Conservation (phyloP, 2,329 filamentous ascomycete genomes). For the Lachnellula arida region DNA sequence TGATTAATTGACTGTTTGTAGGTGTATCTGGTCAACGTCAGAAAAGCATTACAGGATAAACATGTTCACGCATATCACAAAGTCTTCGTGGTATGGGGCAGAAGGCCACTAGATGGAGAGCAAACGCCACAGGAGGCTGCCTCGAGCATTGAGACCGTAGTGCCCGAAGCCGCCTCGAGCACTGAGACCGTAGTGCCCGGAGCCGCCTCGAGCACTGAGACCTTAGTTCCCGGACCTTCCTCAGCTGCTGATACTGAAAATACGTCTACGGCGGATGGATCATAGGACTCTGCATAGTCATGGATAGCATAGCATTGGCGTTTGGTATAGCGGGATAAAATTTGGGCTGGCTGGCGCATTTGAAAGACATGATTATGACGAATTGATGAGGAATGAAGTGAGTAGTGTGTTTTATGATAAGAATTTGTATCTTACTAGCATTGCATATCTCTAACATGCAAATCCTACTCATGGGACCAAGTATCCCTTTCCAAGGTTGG, state of each 20-base stretch:
- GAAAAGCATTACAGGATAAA: conserved; percentile 24
- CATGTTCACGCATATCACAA: conserved; percentile 28
- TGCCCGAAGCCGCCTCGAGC: no score
- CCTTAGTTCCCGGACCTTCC: neutral
- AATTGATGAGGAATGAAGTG: neutral
- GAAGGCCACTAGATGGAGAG: conserved; percentile 17
- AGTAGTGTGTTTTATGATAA: neutral
- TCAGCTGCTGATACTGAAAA: neutral
- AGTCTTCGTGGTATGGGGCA: conserved; percentile 28
- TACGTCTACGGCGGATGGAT: neutral
- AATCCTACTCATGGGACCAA: no score
- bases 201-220: no score
- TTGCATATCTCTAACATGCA: no score
- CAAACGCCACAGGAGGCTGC: neutral
- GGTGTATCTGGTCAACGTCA: conserved; percentile 27
- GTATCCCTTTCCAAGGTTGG: no score
- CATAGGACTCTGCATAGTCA: neutral
- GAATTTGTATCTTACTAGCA: no score
- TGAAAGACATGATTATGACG: neutral
- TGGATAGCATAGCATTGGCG: neutral
- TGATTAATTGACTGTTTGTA: conserved; percentile 1
- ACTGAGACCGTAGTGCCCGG: no score
- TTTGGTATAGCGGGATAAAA: neutral
- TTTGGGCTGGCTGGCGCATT: no score
- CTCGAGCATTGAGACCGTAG: neutral